Evolutionary conservation across 805 yeast species (phyloP), one percentile per base, ranked within the genome.

Genomic region (Candida nemodendra): DNA sequence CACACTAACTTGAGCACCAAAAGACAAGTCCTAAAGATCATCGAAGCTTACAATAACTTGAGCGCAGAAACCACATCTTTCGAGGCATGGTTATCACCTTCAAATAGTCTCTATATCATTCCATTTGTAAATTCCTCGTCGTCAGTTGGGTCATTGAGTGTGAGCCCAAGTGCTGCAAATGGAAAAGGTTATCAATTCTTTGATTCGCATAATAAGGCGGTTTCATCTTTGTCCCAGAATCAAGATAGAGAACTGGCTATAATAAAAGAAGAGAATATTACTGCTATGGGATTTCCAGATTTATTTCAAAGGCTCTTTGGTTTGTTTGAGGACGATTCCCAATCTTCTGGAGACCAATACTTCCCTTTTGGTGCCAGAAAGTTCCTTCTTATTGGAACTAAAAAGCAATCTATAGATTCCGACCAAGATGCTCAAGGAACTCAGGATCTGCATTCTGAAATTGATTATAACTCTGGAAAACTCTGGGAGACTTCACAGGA

Each of bases 81-180:
- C 30, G 51, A 49, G 26, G 50, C 46, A 24, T 61, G 65, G 65
- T 31, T 38, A 22, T 45, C 58, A 3, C 61, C 64, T 5, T 30
- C 34, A 4, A 56, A 56, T 14, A 48, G 45, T 7, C 16, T 37
- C 4, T 56, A 47, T 39, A 33, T 60, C 14, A 47, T 61, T 19
- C 63, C 65, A 5, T 37, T 25, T 18, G 4, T 32, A 8, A 27
- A 26, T 14, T 11, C 25, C 8, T 8, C 36, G 8, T 14, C 35
- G 9, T 29, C n/a, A 9, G 17, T 26, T 13, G 29, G 30, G 8
- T 15, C 32, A n/a, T 40, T 19, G 9, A 35, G 12, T 2, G 36
- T 8, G 6, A 39, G 27, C 4, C 24, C 36, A 8, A 27, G 34
- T 4, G 32, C 31, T n/a, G 30, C 36, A 12, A 39, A 42, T 22